Evolutionary conservation across 2,329 filamentous ascomycete genomes (phyloP), one percentile per base, ranked within the genome.

Genomic region (Diaporthe sp.): DNA sequence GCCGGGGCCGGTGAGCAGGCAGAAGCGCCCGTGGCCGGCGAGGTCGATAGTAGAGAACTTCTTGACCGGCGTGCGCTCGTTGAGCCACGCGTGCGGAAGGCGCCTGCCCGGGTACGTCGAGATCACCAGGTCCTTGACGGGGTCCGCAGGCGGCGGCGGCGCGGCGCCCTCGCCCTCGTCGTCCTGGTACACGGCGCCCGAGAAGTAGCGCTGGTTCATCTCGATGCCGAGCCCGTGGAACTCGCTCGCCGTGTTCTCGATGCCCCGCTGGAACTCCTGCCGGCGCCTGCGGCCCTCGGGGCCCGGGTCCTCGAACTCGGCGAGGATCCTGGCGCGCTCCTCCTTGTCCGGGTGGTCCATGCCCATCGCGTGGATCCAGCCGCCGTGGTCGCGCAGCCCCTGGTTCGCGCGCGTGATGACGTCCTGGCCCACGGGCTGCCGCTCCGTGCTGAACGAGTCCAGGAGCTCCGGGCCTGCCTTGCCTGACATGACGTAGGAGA

Each of bases 71-170:
- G 85, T 78, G 9, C 83, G 78, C 28, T 85, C 85, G 81, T 91
- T 89, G 22, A 93, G 82, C 92, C 92, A 93, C 0, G 86, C 91
- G 81, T 94, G 92, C 7, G 92, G 92, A 31, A 93, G 81, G 2
- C 91, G 84, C 42, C 85, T 85, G 10, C 92, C 92, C 0, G 92
- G 92, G 78, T 88, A 91, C 3, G 91, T 92, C 68, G 81, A 87
- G 51, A 85, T 83, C 46, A 84, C 81, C 77, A 89, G 83, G 53
- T 87, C 79, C 17, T 86, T 79, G 7, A 88, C 83, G 0, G 82
- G 80, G 76, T 90, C 86, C 22, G 83, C 78, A 4, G 34, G 83
- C 78, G 51, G 77, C 51, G 73, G 74, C 46, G 78, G 77, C 34
- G 75, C 73, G 53, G 57, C 73, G 6, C 73, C 73, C 79, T 89